Base-by-base conservation (phyloP, 805 yeast species). In the Vanderwaltozyma yarrowii region DNA sequence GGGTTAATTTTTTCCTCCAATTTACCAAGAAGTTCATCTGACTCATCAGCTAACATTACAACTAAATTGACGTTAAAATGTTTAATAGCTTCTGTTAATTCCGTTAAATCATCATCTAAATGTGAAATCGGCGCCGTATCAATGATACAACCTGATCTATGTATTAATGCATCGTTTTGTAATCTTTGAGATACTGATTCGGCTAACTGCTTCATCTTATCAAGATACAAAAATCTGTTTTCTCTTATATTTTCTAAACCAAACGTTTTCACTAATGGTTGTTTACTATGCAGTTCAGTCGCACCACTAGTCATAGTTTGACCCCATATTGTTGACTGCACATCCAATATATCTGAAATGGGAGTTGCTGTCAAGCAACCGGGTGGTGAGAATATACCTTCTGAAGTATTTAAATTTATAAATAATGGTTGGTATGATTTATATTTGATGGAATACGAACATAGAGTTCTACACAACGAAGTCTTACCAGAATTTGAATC, bases 301-400 rank as follows among this genome's bases (percentile, higher is more conserved):
- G 84, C 76, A 31, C 94, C 92, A 10, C 84, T 77, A 0, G 87
- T 75, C 43, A 77, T 68, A 18, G 82, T 75, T 34, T 85, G 84
- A 44, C 94, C 95, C 66, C 94, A 81, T 2, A 73, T 71, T 16
- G 74, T 71, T 23, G 52, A 45, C 50, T 84, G 89, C 15, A 83
- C 74, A 50, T 92, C 95, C 26, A 88, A 65, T 29, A 77, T 64
- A 51, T 85, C 95, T 31, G 87, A 77, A 12, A 88, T 69, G 0
- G 94, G 83, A 0, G 94, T 79, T 0, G 95, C 95, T 0, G 87
- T 70, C 5, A 92, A 44, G 4, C 86, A 74, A 1, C 98, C 96
- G 0, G 96, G 96, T 9, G 82, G 67, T 0, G 83, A 63, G 46
- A 78, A 78, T 1, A 77, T 78, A 3, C 87, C 84, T 33, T 71